Base-by-base conservation (phyloP, 2,329 filamentous ascomycete species). In the Lasiodiplodia gonubiensis region DNA sequence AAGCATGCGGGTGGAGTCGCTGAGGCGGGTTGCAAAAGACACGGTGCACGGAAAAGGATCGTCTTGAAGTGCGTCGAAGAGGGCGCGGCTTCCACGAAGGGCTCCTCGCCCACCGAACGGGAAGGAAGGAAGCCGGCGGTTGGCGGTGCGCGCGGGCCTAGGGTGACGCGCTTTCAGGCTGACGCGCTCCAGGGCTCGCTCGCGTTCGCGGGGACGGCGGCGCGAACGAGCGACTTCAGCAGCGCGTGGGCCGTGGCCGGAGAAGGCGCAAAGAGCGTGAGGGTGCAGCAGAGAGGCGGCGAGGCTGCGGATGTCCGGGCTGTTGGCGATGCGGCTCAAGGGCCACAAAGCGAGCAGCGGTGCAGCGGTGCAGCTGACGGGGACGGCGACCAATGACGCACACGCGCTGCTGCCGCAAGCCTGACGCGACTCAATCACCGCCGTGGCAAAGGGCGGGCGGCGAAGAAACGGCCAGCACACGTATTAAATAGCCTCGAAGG, bases 261-360 rank as follows among this genome's bases (percentile, higher is more conserved):
- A n/a, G 16, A n/a, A 30, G 18, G 39, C 42, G 42, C 11, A 63
- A 51, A 30, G 59, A 63, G 59, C 46, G 59, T 35, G 23, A 37
- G 46, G 59, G 23, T 23, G 46, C 42, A 63, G 57, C 27, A 23
- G 35, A 10, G 18, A 16, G 39, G 42, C 42, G 25, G 59, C 59
- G 46, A 63, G 59, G 59, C 59, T 63, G 59, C 30, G 27, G 46
- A 37, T 51, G 59, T 61, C 37, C 27, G 59, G 57, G 59, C 33
- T 12, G 59, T 51, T 11, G 59, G 55, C 42, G 59, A 51, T 21
- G 59, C 59, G 59, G 59, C 59, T 51, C 27, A 33, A 33, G 30
- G 42, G 59, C 57, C 59, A 63, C 51, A 63, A 51, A 63, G 46
- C 30, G 46, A 46, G 35, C 33, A 23, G 51, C 25, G n/a, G 6